Evolutionary conservation across 202 grass and related monocot genomes (phyloP).

Genomic region (Schoenoplectus tabernaemontani): DNA sequence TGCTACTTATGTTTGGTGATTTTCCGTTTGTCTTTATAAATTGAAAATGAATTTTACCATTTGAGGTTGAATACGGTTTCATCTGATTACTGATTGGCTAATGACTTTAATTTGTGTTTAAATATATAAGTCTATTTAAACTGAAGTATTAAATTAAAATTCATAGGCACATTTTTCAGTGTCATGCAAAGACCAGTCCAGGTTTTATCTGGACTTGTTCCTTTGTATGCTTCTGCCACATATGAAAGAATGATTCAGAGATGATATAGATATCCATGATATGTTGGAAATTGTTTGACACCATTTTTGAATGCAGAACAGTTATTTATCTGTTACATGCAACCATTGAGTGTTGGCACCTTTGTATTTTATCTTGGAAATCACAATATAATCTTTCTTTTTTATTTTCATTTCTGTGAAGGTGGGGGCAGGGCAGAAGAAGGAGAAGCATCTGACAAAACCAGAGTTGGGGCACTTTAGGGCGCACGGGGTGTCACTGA

Average conservation of each 20-base stretch:
- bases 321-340: not conserved
- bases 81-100: not conserved
- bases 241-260: not conserved
- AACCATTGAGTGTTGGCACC: not conserved
- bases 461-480: slow-evolving; percentile 91
- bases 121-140: not conserved
- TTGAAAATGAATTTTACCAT: not conserved
- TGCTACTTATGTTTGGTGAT: not conserved
- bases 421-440: slow-evolving; percentile 96
- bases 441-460: slow-evolving; percentile 95
- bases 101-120: not conserved
- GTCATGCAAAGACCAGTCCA: too few relatives aligned
- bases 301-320: not conserved
- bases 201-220: not conserved
- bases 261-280: not conserved
- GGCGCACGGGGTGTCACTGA: slow-evolving; percentile 67
- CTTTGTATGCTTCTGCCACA: not conserved
- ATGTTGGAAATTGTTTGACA: not conserved
- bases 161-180: not conserved
- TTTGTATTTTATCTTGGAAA: not conserved
- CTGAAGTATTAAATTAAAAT: not conserved
- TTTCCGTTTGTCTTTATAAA: not conserved
- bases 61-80: not conserved
- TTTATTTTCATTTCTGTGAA: slow-evolving; percentile 35
- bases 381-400: not conserved